Percentiles rank a stretch among this genome's conserved stretches.
Evolutionary conservation across 495 filamentous ascomycete species (phyloP).

Genomic region (Gamarada debralockiae): DNA sequence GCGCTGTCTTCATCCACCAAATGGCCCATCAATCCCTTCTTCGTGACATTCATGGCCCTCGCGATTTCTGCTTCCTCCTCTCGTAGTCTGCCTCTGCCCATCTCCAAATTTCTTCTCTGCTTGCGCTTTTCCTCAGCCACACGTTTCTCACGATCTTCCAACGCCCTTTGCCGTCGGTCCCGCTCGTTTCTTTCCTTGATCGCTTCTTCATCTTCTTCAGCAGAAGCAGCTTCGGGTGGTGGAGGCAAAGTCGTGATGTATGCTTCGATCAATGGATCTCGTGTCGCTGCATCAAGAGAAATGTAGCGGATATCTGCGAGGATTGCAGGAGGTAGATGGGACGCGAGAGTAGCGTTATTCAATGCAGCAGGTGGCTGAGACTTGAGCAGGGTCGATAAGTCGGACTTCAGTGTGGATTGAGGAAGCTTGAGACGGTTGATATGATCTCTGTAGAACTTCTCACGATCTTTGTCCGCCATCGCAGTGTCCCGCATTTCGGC

Average conservation of each 20-base stretch:
- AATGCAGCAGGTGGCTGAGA: slow-evolving; percentile 58
- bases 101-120: slow-evolving; percentile 60
- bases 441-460: slow-evolving; percentile 88
- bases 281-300: slow-evolving; percentile 60
- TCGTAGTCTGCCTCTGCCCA: slow-evolving; percentile 60
- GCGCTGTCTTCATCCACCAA: slow-evolving; percentile 35
- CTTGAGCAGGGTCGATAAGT: slow-evolving; percentile 74
- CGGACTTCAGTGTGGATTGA: slow-evolving; percentile 69
- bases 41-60: slow-evolving; percentile 71
- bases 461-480: slow-evolving; percentile 80
- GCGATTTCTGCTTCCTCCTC: slow-evolving; percentile 80
- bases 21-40: slow-evolving; percentile 66
- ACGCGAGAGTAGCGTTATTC: slow-evolving; percentile 60
- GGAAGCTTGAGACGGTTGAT: slow-evolving; percentile 73
- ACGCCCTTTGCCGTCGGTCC: slow-evolving; percentile 66
- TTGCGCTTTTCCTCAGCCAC: slow-evolving; percentile 73
- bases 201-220: slow-evolving; percentile 57
- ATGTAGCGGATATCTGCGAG: slow-evolving; percentile 79
- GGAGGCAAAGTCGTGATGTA: slow-evolving; percentile 71
- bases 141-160: slow-evolving; percentile 67
- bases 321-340: slow-evolving; percentile 63
- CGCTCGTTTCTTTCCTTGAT: slow-evolving; percentile 60
- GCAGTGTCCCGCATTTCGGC: slow-evolving; percentile 72
- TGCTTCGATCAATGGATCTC: slow-evolving; percentile 70
- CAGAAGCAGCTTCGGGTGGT: slow-evolving; percentile 49